Evolutionary conservation across 116 monocot species (phyloP).

Genomic region (Trichopus zeylanicus): DNA sequence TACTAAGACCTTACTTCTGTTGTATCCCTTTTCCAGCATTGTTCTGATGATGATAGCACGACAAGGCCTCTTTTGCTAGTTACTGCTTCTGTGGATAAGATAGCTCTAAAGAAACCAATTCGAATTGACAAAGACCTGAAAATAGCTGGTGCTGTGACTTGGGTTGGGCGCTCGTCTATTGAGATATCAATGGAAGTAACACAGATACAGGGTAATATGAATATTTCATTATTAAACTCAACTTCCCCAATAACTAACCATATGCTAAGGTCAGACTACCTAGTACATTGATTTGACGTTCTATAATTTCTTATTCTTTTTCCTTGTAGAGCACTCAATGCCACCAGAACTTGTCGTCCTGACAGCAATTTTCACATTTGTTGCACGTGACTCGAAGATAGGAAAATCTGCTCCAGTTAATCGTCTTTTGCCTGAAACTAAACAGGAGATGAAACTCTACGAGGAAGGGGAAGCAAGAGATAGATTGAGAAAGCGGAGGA

Average conservation of each 20-base stretch:
- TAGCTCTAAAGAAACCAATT: conserved; percentile 81
- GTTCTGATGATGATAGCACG: conserved; percentile 88
- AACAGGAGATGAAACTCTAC: conserved; percentile 50
- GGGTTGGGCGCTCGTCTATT: conserved; percentile 93
- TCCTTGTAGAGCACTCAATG: not conserved
- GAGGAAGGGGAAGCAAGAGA: conserved; percentile 68
- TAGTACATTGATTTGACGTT: not conserved
- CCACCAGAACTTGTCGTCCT: conserved; percentile 53
- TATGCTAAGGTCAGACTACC: not conserved
- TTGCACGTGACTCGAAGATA: conserved; percentile 87
- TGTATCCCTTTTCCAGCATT: conserved; percentile 46
- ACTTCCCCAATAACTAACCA: no score
- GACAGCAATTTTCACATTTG: conserved; percentile 91
- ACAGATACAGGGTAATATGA: conserved; percentile 68
- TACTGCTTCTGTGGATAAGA: conserved; percentile 93
- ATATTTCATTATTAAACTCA: no score
- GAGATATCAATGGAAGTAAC: conserved; percentile 86
- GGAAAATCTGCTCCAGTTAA: conserved; percentile 85
- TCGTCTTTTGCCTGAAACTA: conserved; percentile 70
- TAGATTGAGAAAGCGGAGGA: conserved; percentile 54
- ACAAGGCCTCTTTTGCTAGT: conserved; percentile 86
- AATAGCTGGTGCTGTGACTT: conserved; percentile 78
- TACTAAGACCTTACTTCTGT: no score
- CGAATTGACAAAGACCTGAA: conserved; percentile 75
- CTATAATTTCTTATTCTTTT: not conserved